Conservation (phyloP, 805 yeast species). For the Yamadazyma laniorum region DNA sequence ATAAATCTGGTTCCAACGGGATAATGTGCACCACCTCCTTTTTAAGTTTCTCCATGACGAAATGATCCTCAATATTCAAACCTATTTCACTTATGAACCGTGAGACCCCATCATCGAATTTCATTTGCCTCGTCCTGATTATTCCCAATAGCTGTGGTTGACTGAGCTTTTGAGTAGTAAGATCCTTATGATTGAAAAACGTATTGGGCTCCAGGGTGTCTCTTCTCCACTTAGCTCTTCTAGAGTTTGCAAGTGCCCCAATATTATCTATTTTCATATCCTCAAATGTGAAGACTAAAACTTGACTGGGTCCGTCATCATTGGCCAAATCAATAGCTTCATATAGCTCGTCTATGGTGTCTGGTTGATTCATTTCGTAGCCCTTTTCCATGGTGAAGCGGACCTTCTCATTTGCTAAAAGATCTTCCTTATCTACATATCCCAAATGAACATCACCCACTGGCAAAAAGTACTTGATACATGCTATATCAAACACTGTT, state of each 20-base stretch:
- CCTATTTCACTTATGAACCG: slow-evolving; percentile 6
- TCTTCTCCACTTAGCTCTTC: slow-evolving; percentile 7
- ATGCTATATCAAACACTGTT: slow-evolving; percentile 58
- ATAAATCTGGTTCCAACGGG: slow-evolving; percentile 12
- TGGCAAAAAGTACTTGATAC: slow-evolving; percentile 61
- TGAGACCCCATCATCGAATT: slow-evolving; percentile 38
- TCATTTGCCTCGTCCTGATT: slow-evolving; percentile 55
- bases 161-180: slow-evolving; percentile 39
- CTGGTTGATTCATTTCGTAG: slow-evolving; percentile 30
- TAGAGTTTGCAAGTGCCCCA: slow-evolving; percentile 24
- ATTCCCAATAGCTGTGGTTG: slow-evolving; percentile 55
- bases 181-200: slow-evolving; percentile 13
- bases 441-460: slow-evolving; percentile 62
- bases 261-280: slow-evolving; percentile 62
- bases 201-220: slow-evolving; percentile 5
- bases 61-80: slow-evolving; percentile 1
- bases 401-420: slow-evolving; percentile 44
- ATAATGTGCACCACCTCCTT: not conserved
- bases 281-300: slow-evolving; percentile 71
- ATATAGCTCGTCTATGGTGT: slow-evolving; percentile 47
- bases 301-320: slow-evolving; percentile 44
- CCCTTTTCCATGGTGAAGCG: slow-evolving; percentile 36
- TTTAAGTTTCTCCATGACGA: slow-evolving; percentile 4
- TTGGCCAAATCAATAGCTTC: slow-evolving; percentile 54
- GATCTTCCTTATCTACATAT: slow-evolving; percentile 77